A percentile compares a stretch with the other conserved stretches of the same genome.
Evolutionary conservation across 495 filamentous ascomycete genomes (phyloP).

Genomic region (Aspergillus baeticus): DNA sequence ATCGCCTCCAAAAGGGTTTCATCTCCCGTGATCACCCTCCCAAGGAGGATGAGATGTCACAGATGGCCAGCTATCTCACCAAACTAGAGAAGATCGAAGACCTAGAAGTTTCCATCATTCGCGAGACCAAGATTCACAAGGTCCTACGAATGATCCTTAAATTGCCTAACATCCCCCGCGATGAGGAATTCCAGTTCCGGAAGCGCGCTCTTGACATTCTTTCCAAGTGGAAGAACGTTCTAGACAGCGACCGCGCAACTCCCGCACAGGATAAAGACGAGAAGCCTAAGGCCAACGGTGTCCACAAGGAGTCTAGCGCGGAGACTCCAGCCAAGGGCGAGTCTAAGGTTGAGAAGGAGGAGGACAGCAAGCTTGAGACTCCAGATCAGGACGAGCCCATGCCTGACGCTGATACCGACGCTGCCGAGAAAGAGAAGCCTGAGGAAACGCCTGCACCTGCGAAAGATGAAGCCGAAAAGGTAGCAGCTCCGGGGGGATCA

Average conservation of each 20-base stretch:
- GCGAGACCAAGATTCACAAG: constrained; percentile 88
- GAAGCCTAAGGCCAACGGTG: constrained; percentile 49
- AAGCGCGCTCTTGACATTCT: constrained; percentile 69
- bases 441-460: constrained; percentile 22
- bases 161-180: constrained; percentile 73
- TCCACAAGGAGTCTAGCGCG: constrained; percentile 46
- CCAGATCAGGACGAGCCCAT: constrained; percentile 37
- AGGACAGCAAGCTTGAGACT: constrained; percentile 23
- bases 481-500: constrained; percentile 19
- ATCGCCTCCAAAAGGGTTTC: constrained; percentile 89
- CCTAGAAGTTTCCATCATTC: constrained; percentile 82
- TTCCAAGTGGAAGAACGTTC: constrained; percentile 76
- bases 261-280: constrained; percentile 37
- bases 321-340: constrained; percentile 43
- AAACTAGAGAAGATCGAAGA: constrained; percentile 78
- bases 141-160: constrained; percentile 89
- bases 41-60: constrained; percentile 83
- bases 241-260: constrained; percentile 56
- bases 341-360: constrained; percentile 41
- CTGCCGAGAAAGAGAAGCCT: constrained; percentile 20
- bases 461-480: constrained; percentile 27
- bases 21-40: constrained; percentile 77
- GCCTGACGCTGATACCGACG: constrained; percentile 29
- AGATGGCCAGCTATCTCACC: constrained; percentile 74
- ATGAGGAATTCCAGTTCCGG: constrained; percentile 84